Conservation (phyloP, 768 basidiomycete species). For the Candolleomyces eurysporus region DNA sequence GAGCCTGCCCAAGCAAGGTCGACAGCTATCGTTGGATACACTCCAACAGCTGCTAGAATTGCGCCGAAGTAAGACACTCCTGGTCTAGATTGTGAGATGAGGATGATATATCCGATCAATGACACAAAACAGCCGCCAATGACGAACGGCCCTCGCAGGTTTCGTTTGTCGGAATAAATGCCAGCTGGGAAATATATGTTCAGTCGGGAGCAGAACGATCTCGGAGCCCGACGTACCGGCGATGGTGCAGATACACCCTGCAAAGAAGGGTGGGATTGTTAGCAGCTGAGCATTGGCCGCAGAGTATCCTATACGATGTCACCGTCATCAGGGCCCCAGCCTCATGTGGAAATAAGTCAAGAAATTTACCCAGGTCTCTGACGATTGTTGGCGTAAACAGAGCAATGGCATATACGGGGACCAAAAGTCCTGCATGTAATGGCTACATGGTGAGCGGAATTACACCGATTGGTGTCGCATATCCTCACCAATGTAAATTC, state of each 20-base stretch:
- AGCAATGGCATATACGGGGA: conserved; percentile 43
- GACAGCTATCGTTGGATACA: conserved; percentile 49
- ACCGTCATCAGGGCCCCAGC: neutral
- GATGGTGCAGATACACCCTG: conserved; percentile 44
- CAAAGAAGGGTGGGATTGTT: conserved; percentile 49
- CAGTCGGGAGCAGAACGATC: neutral
- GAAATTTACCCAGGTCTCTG: conserved; percentile 32
- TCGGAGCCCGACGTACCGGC: conserved; percentile 11
- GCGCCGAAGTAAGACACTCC: conserved; percentile 46
- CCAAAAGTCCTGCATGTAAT: conserved; percentile 28
- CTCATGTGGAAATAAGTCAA: neutral
- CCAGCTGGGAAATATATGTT: conserved; percentile 24
- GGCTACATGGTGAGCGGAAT: neutral
- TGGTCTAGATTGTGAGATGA: conserved; percentile 35
- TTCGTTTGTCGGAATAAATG: conserved; percentile 38
- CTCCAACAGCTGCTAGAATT: conserved; percentile 49
- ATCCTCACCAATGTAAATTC: conserved; percentile 40
- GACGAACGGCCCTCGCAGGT: conserved; percentile 49
- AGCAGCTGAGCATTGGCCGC: conserved; percentile 50
- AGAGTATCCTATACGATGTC: conserved; percentile 32
- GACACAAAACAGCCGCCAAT: conserved; percentile 40
- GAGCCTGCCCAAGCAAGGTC: conserved; percentile 54
- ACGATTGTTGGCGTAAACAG: conserved; percentile 54
- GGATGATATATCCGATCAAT: conserved; percentile 49
- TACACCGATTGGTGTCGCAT: neutral